phyloP scores from a whole-genome alignment of 1,139 yeast species.

The Pneumocystis murina region DNA sequence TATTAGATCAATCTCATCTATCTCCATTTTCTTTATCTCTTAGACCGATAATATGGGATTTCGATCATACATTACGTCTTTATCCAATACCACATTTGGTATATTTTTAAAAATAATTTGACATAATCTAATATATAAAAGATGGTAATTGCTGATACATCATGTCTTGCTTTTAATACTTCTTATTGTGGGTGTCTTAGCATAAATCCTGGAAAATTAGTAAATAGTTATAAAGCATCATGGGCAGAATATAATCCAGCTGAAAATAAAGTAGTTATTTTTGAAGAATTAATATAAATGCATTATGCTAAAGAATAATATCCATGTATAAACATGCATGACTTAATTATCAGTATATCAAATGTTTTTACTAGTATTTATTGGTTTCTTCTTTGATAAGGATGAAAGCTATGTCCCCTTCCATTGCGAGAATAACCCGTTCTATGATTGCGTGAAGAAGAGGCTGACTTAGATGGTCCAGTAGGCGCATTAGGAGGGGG shows the following conservation, averaged over 20 bases:
- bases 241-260: slow-evolving; percentile 11
- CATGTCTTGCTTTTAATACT: slow-evolving; percentile 8
- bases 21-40: slow-evolving; percentile 57
- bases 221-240: slow-evolving; percentile 8
- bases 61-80: slow-evolving; percentile 52
- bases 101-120: neutral
- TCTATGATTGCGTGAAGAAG: slow-evolving; percentile 1
- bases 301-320: neutral
- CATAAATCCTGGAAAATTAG: slow-evolving; percentile 8
- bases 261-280: neutral
- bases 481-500: slow-evolving; percentile 4
- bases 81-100: slow-evolving; percentile 11
- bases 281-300: neutral
- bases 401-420: slow-evolving; percentile 13
- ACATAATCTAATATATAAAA: slow-evolving; percentile 3
- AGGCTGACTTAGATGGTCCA: slow-evolving; percentile 12
- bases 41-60: slow-evolving; percentile 54
- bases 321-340: neutral
- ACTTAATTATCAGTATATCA: neutral
- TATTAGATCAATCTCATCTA: slow-evolving; percentile 73
- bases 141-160: slow-evolving; percentile 10
- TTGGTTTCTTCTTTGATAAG: neutral
- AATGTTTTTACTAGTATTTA: neutral
- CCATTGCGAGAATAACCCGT: slow-evolving; percentile 15
- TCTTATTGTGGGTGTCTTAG: slow-evolving; percentile 11